phyloP scores from a whole-genome alignment of 208 protist genomes.

The Wallacemonas collosoma region DNA sequence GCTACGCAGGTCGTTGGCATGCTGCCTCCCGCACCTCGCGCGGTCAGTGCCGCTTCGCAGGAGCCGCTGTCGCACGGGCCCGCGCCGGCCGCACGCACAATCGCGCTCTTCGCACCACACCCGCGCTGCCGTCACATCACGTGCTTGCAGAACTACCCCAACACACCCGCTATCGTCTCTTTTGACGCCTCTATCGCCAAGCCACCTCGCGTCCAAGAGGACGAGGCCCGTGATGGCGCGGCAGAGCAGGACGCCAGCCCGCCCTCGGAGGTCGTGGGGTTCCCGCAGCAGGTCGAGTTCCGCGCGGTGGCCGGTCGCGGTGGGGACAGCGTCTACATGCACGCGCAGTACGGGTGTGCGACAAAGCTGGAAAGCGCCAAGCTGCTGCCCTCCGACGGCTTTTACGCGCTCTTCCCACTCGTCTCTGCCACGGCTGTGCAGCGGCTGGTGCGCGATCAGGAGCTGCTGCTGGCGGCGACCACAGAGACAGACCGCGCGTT shows the following conservation, averaged over 20 bases:
- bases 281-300: constrained; percentile 56
- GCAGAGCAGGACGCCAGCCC: neutral
- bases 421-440: constrained; percentile 56
- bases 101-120: constrained; percentile 70
- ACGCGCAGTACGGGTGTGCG: constrained; percentile 80
- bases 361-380: constrained; percentile 53
- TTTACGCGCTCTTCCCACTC: constrained; percentile 47
- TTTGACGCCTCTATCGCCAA: constrained; percentile 32
- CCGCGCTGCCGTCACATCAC: constrained; percentile 47
- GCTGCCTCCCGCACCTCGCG: constrained; percentile 10
- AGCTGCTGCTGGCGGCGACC: constrained; percentile 30
- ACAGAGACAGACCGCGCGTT: constrained; percentile 10
- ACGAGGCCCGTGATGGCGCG: neutral
- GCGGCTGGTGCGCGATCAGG: constrained; percentile 44
- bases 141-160: constrained; percentile 66
- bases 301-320: constrained; percentile 65
- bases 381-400: constrained; percentile 43
- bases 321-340: constrained; percentile 54
- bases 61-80: too few relatives aligned
- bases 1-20: neutral
- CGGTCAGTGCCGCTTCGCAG: neutral
- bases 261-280: neutral
- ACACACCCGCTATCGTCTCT: constrained; percentile 64
- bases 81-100: constrained; percentile 29
- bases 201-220: neutral